Evolutionary conservation across 73 alveolate species (phyloP).

Genomic region (Blepharisma japonicum): DNA sequence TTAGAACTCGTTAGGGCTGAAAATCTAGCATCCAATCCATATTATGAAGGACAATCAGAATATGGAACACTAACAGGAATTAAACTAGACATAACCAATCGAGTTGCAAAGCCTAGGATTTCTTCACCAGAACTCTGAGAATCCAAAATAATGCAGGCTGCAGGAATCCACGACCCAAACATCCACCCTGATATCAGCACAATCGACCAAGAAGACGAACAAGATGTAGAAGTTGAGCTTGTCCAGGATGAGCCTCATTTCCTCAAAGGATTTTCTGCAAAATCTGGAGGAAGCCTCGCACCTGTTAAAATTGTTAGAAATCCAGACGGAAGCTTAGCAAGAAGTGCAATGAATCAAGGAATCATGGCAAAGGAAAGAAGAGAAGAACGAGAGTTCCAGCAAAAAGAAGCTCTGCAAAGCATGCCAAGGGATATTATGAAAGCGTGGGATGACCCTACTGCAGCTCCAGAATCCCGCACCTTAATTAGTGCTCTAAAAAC

Average conservation of each 20-base stretch:
- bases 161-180: constrained; percentile 60
- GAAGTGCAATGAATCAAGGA: constrained; percentile 85
- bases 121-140: constrained; percentile 97
- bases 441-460: constrained; percentile 62
- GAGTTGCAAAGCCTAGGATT: constrained; percentile 71
- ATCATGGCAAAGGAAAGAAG: constrained; percentile 90
- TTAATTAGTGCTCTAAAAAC: constrained; percentile 42
- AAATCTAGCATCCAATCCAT: constrained; percentile 33
- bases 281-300: constrained; percentile 75
- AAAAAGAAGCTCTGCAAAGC: constrained; percentile 67
- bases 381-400: constrained; percentile 79
- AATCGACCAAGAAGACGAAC: constrained; percentile 56
- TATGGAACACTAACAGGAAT: constrained; percentile 94
- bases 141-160: constrained; percentile 75
- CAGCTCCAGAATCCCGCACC: constrained; percentile 43
- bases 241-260: constrained; percentile 97
- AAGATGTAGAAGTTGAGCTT: constrained; percentile 86
- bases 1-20: constrained; percentile 85
- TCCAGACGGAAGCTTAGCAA: constrained; percentile 92
- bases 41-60: constrained; percentile 40
- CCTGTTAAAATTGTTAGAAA: constrained; percentile 87
- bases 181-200: constrained; percentile 57
- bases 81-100: constrained; percentile 56
- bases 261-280: constrained; percentile 86
- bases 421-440: constrained; percentile 64